These are phyloP conservation scores for Eimeria necatrix DNA, from an alignment of 169 alveolate genomes.

Conservation along the genomic window DNA sequence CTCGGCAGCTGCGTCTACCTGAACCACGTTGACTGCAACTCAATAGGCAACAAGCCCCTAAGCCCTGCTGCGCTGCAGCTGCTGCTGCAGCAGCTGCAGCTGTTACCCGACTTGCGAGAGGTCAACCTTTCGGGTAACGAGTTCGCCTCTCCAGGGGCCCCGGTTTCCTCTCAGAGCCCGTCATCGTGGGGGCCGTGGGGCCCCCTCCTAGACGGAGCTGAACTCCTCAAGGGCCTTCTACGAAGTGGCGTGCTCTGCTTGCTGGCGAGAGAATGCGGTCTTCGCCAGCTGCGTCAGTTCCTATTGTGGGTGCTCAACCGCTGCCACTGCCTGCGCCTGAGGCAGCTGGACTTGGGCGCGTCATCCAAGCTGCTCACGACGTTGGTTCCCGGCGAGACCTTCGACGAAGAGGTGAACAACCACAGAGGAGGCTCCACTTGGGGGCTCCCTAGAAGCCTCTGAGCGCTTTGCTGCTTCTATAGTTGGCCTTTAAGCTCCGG, in stretches of 20 bases:
- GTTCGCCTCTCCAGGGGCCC: conserved; percentile 14
- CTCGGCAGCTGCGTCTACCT: conserved; percentile 18
- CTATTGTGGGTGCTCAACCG: conserved; percentile 56
- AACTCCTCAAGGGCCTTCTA: conserved; percentile 34
- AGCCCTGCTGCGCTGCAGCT: conserved; percentile 28
- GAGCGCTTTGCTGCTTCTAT: background rate
- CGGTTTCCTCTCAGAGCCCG: background rate
- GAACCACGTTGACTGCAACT: conserved; percentile 54
- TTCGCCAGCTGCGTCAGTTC: conserved; percentile 49
- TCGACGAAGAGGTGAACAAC: conserved; percentile 28
- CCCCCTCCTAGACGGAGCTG: background rate
- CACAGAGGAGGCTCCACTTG: background rate
- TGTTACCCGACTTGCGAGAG: conserved; percentile 54
- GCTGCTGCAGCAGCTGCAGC: conserved; percentile 51
- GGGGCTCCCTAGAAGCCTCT: background rate
- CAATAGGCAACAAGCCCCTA: conserved; percentile 15
- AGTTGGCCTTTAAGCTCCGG: background rate
- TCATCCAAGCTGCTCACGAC: background rate
- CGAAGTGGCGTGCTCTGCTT: conserved; percentile 54
- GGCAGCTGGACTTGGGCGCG: conserved; percentile 67
- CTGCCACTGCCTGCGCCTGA: conserved; percentile 64
- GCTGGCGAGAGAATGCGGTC: conserved; percentile 46
- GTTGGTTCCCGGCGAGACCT: conserved; percentile 59
- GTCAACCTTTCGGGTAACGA: conserved; percentile 66
- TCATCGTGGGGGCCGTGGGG: background rate